These are phyloP conservation scores for Diaporthe capsici DNA, from an alignment of 2,329 filamentous ascomycete genomes.

Conservation along the genomic window DNA sequence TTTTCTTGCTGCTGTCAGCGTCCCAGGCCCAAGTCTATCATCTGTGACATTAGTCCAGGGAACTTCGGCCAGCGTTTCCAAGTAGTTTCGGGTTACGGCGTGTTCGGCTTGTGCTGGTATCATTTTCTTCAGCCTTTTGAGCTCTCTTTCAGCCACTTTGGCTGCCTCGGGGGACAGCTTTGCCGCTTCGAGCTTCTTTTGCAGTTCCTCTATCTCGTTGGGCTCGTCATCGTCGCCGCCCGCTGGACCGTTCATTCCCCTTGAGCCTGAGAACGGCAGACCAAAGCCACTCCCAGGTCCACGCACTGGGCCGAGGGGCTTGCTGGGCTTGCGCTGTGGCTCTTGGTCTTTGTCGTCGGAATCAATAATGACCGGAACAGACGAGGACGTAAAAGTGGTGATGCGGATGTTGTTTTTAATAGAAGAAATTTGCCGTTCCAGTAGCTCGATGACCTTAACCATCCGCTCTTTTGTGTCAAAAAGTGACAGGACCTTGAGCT, in stretches of 20 bases:
- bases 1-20: conserved; percentile 82
- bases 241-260: conserved; percentile 53
- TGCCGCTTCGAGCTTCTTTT: conserved; percentile 87
- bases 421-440: conserved; percentile 84
- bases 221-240: conserved; percentile 82
- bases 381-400: conserved; percentile 79
- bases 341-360: conserved; percentile 68
- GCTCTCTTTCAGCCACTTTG: conserved; percentile 91
- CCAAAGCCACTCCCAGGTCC: conserved; percentile 44
- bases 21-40: conserved; percentile 87
- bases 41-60: conserved; percentile 90
- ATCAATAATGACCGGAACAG: conserved; percentile 71
- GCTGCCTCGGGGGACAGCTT: conserved; percentile 86
- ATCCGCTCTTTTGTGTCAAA: conserved; percentile 84
- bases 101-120: conserved; percentile 96
- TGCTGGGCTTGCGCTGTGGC: conserved; percentile 55
- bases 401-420: conserved; percentile 92
- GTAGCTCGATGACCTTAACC: conserved; percentile 84
- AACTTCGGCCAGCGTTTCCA: conserved; percentile 94
- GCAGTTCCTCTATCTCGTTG: conserved; percentile 92
- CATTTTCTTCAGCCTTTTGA: conserved; percentile 94
- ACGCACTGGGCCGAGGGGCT: conserved; percentile 46
- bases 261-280: conserved; percentile 48
- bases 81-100: conserved; percentile 91
- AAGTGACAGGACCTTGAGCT: conserved; percentile 87